These are phyloP conservation scores for Mortierella sp. DNA, from an alignment of 371 early-diverging fungal genomes.

Conservation along the genomic window DNA sequence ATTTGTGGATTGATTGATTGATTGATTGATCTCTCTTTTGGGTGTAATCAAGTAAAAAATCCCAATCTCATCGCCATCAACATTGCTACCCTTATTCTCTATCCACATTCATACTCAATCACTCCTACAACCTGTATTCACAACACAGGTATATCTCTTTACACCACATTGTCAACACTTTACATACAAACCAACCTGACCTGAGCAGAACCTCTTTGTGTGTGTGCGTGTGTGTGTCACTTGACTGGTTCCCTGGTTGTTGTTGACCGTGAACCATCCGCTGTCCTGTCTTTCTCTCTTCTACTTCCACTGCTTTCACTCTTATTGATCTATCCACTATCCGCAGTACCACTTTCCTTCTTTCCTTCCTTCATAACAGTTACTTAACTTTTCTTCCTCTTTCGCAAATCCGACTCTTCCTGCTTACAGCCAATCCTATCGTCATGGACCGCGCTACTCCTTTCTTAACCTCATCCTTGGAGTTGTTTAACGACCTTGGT, in stretches of 20 bases:
- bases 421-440: conserved; percentile 4
- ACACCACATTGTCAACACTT: background rate
- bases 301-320: background rate
- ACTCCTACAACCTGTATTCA: background rate
- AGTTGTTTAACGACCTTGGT: conserved; percentile 24
- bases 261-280: conserved; percentile 40
- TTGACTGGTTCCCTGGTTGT: conserved; percentile 44
- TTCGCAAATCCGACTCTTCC: background rate
- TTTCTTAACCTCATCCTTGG: conserved; percentile 8
- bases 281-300: conserved; percentile 12
- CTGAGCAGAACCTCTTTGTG: conserved; percentile 21
- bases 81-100: background rate
- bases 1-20: conserved; percentile 2
- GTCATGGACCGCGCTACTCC: conserved; percentile 16
- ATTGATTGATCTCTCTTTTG: background rate
- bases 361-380: background rate
- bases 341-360: background rate
- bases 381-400: conserved; percentile 2
- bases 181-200: conserved; percentile 6
- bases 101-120: background rate
- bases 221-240: conserved; percentile 24
- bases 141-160: background rate
- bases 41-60: background rate
- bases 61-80: background rate
- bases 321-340: background rate